These are phyloP conservation scores for Xerocomus minutiporus DNA, from an alignment of 1,284 basidiomycete species.

Conservation along the genomic window DNA sequence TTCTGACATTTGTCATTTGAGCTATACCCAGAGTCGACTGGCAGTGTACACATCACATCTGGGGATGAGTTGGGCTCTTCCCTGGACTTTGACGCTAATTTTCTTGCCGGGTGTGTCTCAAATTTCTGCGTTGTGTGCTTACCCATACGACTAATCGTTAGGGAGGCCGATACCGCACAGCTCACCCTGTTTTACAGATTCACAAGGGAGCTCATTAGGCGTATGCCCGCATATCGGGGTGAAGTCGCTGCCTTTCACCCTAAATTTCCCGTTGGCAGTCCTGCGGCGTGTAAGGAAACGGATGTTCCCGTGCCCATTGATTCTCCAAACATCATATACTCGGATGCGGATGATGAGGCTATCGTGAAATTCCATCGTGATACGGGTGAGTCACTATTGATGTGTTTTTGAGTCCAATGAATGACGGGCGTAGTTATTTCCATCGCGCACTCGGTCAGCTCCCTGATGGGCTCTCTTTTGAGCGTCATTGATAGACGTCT, in stretches of 20 bases:
- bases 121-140: too few species aligned
- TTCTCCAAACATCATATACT: slow-evolving; percentile 49
- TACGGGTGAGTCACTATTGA: too few species aligned
- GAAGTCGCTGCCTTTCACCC: slow-evolving; percentile 48
- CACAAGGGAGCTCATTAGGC: too few species aligned
- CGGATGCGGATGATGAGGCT: slow-evolving; percentile 40
- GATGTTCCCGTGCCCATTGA: slow-evolving; percentile 38
- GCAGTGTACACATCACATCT: slow-evolving; percentile 30
- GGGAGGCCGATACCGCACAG: too few species aligned
- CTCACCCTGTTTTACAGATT: too few species aligned
- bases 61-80: slow-evolving; percentile 17
- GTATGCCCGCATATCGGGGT: slow-evolving; percentile 41
- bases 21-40: slow-evolving; percentile 26
- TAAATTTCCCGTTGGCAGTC: slow-evolving; percentile 42
- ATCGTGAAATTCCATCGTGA: too few species aligned
- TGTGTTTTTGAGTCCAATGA: too few species aligned
- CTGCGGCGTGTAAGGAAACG: slow-evolving; percentile 36
- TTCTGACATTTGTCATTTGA: slow-evolving; percentile 1
- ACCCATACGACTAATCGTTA: too few species aligned
- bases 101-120: slow-evolving; percentile 4
- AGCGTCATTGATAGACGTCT: too few species aligned
- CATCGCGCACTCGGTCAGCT: too few species aligned
- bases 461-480: background rate
- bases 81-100: slow-evolving; percentile 21
- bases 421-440: too few species aligned